A percentile compares a stretch with the other conserved stretches of the same genome.
Evolutionary conservation across 257 asterid species (phyloP).

Genomic region (Asclepias syriaca): DNA sequence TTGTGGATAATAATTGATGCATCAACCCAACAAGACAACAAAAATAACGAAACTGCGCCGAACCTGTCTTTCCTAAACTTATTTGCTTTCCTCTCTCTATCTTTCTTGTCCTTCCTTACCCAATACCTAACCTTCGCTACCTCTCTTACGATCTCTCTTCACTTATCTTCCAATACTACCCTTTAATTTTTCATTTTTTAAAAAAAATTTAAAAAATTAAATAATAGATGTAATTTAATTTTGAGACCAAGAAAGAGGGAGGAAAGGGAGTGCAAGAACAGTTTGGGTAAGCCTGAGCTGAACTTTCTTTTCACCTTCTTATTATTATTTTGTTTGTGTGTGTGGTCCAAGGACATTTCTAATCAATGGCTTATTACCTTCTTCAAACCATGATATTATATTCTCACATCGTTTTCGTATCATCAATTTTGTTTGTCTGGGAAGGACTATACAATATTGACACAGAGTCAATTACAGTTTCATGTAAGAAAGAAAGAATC

Average conservation of each 20-base stretch:
- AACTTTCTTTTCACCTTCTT: too few relatives aligned
- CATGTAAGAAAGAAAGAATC: too few relatives aligned
- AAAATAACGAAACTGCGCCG: constrained; percentile 64
- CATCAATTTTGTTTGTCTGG: not conserved
- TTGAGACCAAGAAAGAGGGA: too few relatives aligned
- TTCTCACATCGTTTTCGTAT: not conserved
- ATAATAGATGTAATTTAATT: too few relatives aligned
- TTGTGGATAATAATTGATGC: constrained; percentile 18
- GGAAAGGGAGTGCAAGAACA: too few relatives aligned
- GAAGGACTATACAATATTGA: not conserved
- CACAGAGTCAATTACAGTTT: not conserved
- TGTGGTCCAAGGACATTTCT: not conserved
- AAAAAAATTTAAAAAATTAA: too few relatives aligned
- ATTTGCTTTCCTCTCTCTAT: constrained; percentile 27
- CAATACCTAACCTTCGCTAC: not conserved
- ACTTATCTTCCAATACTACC: constrained; percentile 21
- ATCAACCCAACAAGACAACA: constrained; percentile 41
- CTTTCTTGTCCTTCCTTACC: not conserved
- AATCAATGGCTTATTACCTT: not conserved
- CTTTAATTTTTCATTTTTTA: constrained; percentile 10
- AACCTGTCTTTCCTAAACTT: constrained; percentile 59
- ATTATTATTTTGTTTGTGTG: too few relatives aligned
- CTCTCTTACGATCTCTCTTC: not conserved
- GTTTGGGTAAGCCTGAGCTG: too few relatives aligned
- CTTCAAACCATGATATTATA: not conserved